phyloP scores from a whole-genome alignment of 2,329 filamentous ascomycete genomes.

The Aspergillus sp. region DNA sequence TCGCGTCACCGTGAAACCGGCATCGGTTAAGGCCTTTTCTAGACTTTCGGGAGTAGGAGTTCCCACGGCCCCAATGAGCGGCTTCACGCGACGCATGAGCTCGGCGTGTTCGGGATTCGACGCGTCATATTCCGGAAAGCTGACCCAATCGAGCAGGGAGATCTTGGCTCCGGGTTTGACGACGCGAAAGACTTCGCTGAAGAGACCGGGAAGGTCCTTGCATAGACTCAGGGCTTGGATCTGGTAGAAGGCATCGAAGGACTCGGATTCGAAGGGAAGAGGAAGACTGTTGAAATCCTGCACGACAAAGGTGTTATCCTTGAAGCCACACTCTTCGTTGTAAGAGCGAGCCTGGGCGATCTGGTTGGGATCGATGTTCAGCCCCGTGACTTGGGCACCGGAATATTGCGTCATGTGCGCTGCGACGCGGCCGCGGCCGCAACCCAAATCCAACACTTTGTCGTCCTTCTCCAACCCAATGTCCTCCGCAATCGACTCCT shows the following conservation, averaged over 20 bases:
- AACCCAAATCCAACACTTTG: slow-evolving; percentile 53
- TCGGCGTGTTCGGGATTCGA: slow-evolving; percentile 48
- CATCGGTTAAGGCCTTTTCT: slow-evolving; percentile 46
- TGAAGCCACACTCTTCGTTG: slow-evolving; percentile 45
- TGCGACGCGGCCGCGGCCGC: slow-evolving; percentile 54
- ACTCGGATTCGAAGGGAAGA: slow-evolving; percentile 50
- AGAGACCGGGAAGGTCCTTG: slow-evolving; percentile 49
- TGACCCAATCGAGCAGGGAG: slow-evolving; percentile 55
- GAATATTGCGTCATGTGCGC: slow-evolving; percentile 54
- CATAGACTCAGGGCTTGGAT: slow-evolving; percentile 59
- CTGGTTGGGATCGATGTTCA: slow-evolving; percentile 58
- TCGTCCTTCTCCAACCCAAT: slow-evolving; percentile 48
- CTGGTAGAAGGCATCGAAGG: slow-evolving; percentile 57
- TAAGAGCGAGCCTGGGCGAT: slow-evolving; percentile 48
- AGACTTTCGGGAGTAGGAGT: slow-evolving; percentile 52
- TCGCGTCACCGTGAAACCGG: slow-evolving; percentile 49
- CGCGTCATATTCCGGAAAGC: slow-evolving; percentile 51
- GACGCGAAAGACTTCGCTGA: slow-evolving; percentile 51
- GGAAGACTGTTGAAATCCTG: slow-evolving; percentile 55
- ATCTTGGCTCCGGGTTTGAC: slow-evolving; percentile 53
- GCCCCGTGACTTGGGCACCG: slow-evolving; percentile 50
- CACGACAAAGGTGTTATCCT: slow-evolving; percentile 48
- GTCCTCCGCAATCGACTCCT: slow-evolving; percentile 51
- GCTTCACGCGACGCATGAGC: slow-evolving; percentile 57
- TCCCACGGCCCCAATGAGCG: slow-evolving; percentile 55